Base-by-base conservation (phyloP, 2,329 filamentous ascomycete genomes). In the Domatiomyces catenatus region DNA sequence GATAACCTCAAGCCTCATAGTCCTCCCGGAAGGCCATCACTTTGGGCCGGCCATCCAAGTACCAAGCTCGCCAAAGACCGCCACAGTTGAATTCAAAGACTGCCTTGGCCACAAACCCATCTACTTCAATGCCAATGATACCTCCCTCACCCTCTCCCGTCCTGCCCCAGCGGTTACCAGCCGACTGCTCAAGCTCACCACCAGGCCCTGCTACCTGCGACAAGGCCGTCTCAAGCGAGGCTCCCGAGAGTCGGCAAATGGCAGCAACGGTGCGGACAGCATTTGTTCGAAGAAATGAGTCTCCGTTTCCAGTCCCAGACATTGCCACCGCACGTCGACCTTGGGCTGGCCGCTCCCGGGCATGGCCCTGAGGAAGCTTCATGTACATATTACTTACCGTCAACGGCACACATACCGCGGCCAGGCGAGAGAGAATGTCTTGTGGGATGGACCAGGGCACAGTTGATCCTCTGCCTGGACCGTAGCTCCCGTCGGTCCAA, bases 241-340 rank as follows among this genome's bases (percentile, higher is more conserved):
- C 0, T 58, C 67, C 50, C 62, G 70, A 67, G 66, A 84, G 92
- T 10, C 83, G 75, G 17, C 82, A 80, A 57, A 89, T 82, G 0
- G 86, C 79, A 1, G 79, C 83, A 0, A 82, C 79, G 0, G 84
- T 89, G 28, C 84, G 78, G 0, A 76, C 78, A 1, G 87, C 87
- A 12, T 74, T 76, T 1, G 79, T 70, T 3, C 86, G 80, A 15
- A 94, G 72, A 64, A 94, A 94, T 0, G 84, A 86, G 66, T 94
- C 88, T 0, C 89, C 88, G 59, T 94, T 94, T 0, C 88, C 89
- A 0, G 87, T 90, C 0, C 86, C 84, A 0, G 84, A 90, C 8
- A 86, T 58, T 6, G 55, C 28, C 6, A 56, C 48, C 7, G 51
- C 47, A 20, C 56, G n/a, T 10, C 26, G 45, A 18, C 20, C 6